These are phyloP conservation scores for Lichenothelia convexa DNA, from an alignment of 495 filamentous ascomycete species.

Conservation along the genomic window DNA sequence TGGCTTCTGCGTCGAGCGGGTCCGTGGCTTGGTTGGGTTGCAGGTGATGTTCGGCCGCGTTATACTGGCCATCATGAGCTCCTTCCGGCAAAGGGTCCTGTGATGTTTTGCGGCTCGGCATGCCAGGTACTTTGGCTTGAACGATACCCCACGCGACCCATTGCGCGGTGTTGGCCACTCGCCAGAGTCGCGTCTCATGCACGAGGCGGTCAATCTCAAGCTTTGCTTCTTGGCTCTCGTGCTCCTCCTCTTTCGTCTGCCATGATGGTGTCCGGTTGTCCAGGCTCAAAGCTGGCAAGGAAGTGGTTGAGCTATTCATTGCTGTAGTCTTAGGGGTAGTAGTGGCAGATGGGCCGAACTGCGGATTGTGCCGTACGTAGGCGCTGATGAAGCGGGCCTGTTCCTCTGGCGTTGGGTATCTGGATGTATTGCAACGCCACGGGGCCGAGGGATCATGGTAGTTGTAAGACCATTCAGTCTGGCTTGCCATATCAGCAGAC, in stretches of 20 bases:
- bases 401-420: constrained; percentile 63
- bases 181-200: constrained; percentile 67
- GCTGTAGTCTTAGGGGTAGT: constrained; percentile 29
- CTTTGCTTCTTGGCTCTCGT: constrained; percentile 40
- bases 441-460: constrained; percentile 57
- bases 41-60: not conserved
- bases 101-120: constrained; percentile 19
- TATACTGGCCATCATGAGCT: not conserved
- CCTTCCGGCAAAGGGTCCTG: not conserved
- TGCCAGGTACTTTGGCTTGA: constrained; percentile 66
- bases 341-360: constrained; percentile 32
- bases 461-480: constrained; percentile 93
- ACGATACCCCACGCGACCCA: constrained; percentile 96
- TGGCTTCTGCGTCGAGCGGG: constrained; percentile 1
- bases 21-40: not conserved
- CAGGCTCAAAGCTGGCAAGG: constrained; percentile 38
- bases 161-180: constrained; percentile 65
- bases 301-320: constrained; percentile 22
- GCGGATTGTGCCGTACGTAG: constrained; percentile 65
- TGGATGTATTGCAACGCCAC: constrained; percentile 43
- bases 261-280: constrained; percentile 44
- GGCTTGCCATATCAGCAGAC: no score
- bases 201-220: constrained; percentile 45
- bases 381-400: constrained; percentile 69
- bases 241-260: constrained; percentile 30